These are phyloP conservation scores for Hypoxylon sp. DNA, from an alignment of 2,329 filamentous ascomycete genomes.

Conservation along the genomic window DNA sequence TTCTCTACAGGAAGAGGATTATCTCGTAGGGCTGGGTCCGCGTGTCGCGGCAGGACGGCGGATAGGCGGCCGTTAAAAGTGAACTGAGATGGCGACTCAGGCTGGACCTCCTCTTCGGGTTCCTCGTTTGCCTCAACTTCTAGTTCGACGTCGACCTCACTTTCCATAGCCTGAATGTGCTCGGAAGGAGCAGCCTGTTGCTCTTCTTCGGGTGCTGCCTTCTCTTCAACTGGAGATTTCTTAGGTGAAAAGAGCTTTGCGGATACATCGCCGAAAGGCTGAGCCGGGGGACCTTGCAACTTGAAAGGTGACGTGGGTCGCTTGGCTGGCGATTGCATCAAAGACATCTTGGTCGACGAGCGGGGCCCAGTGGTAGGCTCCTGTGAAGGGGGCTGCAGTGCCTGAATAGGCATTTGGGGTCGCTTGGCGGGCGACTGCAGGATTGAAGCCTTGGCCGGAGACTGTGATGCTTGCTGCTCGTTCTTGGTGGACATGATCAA, in stretches of 20 bases:
- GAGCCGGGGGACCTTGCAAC: conserved; percentile 28
- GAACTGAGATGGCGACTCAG: conserved; percentile 48
- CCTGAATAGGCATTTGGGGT: conserved; percentile 41
- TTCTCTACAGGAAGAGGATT: conserved; percentile 38
- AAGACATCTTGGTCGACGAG: conserved; percentile 49
- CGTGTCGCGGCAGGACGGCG: conserved; percentile 54
- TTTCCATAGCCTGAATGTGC: neutral
- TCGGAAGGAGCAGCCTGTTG: conserved; percentile 7
- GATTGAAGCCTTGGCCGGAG: conserved; percentile 57
- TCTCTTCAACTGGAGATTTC: conserved; percentile 31
- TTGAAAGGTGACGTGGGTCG: conserved; percentile 43
- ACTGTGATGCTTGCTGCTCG: conserved; percentile 47
- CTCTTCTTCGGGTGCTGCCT: conserved; percentile 11
- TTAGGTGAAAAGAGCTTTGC: conserved; percentile 25
- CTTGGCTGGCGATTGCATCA: conserved; percentile 45
- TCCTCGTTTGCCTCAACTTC: conserved; percentile 12
- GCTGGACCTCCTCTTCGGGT: conserved; percentile 41
- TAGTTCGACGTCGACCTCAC: conserved; percentile 14
- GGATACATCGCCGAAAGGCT: conserved; percentile 15
- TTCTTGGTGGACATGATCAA: conserved; percentile 42
- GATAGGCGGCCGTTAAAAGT: conserved; percentile 57
- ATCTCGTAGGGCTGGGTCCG: conserved; percentile 50
- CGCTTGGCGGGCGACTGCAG: conserved; percentile 63
- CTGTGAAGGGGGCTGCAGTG: conserved; percentile 36
- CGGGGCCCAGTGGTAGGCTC: conserved; percentile 44